Conservation (phyloP, 225 moss, liverwort and hornwort species). For the Anthoceros angustus region DNA sequence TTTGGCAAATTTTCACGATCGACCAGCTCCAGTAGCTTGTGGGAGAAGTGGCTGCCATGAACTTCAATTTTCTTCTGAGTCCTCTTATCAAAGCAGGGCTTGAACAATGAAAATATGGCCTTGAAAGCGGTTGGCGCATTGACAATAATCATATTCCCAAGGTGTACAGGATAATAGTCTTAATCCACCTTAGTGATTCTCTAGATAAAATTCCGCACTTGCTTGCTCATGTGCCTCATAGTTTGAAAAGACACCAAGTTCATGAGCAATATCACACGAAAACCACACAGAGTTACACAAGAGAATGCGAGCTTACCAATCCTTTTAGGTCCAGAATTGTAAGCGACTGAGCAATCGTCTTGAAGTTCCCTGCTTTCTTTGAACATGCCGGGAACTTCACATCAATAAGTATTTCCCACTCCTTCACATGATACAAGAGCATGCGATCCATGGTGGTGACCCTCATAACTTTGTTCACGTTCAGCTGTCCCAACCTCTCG, state of each 20-base stretch:
- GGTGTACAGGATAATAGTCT: conserved; percentile 31
- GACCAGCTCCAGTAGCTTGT: conserved; percentile 28
- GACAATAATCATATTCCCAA: conserved; percentile 34
- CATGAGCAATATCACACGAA: not conserved
- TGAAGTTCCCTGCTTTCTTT: conserved; percentile 21
- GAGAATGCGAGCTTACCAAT: conserved; percentile 14
- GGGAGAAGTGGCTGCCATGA: conserved; percentile 26
- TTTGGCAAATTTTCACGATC: conserved; percentile 26
- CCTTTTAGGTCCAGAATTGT: conserved; percentile 33
- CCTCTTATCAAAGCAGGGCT: conserved; percentile 36
- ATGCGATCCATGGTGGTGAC: conserved; percentile 33
- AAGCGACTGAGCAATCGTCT: conserved; percentile 23
- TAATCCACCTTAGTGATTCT: conserved; percentile 32
- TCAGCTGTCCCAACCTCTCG: conserved; percentile 31
- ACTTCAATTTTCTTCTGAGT: conserved; percentile 34
- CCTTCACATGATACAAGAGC: conserved; percentile 33
- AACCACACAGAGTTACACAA: not conserved
- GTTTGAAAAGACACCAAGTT: conserved; percentile 15
- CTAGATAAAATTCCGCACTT: conserved; percentile 29
- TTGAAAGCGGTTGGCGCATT: conserved; percentile 34
- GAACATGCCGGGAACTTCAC: conserved; percentile 33
- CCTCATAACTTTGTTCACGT: conserved; percentile 29
- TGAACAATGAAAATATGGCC: conserved; percentile 29
- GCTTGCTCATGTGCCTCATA: conserved; percentile 36
- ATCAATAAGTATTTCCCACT: conserved; percentile 29